Evolutionary conservation across 257 asterid species (phyloP).

Genomic region (Penstemon eatonii): DNA sequence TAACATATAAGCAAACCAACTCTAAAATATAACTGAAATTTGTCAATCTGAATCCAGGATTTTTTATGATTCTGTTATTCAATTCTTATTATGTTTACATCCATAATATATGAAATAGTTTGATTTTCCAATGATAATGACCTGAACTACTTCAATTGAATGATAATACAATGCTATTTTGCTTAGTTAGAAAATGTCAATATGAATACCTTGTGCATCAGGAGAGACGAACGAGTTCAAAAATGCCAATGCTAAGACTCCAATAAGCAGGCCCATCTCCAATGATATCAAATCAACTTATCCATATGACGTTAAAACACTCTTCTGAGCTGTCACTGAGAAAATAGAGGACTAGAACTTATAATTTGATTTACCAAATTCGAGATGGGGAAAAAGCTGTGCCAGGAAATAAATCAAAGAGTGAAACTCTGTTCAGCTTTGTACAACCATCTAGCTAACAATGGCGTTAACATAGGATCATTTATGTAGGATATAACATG

Average conservation of each 20-base stretch:
- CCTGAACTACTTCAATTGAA: not conserved
- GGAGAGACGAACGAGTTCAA: slow-evolving; percentile 47
- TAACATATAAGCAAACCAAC: not conserved
- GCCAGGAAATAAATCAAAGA: no score
- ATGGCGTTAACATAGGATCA: no score
- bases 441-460: no score
- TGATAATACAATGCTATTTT: no score
- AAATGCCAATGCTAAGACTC: slow-evolving; percentile 38
- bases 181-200: no score
- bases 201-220: slow-evolving; percentile 60
- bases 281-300: slow-evolving; percentile 31
- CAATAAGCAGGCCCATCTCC: slow-evolving; percentile 51
- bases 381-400: no score
- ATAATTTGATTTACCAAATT: no score
- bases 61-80: not conserved
- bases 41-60: not conserved
- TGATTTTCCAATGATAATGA: not conserved
- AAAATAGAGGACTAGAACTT: no score
- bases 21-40: not conserved
- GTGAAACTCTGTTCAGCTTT: no score
- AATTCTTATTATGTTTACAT: not conserved
- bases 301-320: slow-evolving; percentile 10
- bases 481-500: no score
- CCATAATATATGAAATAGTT: not conserved
- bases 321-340: slow-evolving; percentile 21